A percentile compares a stretch with the other conserved stretches of the same genome.
Evolutionary conservation across 768 basidiomycete genomes (phyloP).

Genomic region (Xerocomellus intermedius): DNA sequence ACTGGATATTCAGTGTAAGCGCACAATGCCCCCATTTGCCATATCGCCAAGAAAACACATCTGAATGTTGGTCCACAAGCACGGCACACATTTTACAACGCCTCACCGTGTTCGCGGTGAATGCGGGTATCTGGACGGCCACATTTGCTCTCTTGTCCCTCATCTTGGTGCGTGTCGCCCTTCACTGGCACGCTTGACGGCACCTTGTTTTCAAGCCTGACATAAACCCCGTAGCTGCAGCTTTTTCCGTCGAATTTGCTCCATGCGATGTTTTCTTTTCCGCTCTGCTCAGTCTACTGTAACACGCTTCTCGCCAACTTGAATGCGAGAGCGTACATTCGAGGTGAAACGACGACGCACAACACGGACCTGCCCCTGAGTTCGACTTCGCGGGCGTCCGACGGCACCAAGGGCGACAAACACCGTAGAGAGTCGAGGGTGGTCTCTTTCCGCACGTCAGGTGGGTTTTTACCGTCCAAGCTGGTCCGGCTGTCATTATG

Average conservation of each 20-base stretch:
- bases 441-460: background rate
- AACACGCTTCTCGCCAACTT: no score
- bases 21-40: background rate
- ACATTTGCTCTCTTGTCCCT: slow-evolving; percentile 37
- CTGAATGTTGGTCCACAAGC: background rate
- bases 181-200: background rate
- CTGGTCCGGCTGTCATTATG: background rate
- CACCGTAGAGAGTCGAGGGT: no score
- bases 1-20: background rate
- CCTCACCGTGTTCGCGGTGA: no score
- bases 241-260: background rate
- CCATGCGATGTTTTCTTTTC: slow-evolving; percentile 1
- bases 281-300: slow-evolving; percentile 9
- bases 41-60: background rate
- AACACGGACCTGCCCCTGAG: background rate
- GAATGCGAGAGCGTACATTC: no score
- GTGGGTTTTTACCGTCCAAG: no score
- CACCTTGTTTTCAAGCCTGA: background rate
- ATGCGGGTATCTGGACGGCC: no score
- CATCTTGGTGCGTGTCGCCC: slow-evolving; percentile 43
- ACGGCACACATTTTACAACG: background rate
- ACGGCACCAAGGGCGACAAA: background rate
- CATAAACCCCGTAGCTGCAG: background rate
- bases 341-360: background rate
- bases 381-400: background rate